Conservation (phyloP, 2,329 filamentous ascomycete genomes). For the Colletotrichum magnum region DNA sequence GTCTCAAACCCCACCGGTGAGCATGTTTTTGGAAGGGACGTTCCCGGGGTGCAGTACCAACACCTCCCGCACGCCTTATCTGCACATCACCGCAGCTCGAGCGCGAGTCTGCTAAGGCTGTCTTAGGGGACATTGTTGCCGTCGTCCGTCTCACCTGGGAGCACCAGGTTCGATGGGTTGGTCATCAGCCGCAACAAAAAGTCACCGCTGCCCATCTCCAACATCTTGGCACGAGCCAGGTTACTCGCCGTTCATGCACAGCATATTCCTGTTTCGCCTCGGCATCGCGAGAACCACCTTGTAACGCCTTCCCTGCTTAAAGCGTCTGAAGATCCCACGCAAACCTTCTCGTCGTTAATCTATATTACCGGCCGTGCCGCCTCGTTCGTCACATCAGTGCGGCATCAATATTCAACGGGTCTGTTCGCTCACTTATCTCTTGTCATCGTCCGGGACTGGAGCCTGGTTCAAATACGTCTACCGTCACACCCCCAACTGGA, state of each 20-base stretch:
- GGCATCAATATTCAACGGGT: too few species aligned
- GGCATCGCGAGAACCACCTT: constrained; percentile 17
- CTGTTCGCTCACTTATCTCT: too few species aligned
- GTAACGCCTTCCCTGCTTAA: constrained; percentile 31
- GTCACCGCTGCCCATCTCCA: constrained; percentile 26
- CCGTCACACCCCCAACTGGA: constrained; percentile 1
- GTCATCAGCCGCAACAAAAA: constrained; percentile 27
- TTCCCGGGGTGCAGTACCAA: constrained; percentile 19
- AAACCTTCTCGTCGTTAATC: constrained; percentile 39
- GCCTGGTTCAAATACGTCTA: constrained; percentile 23
- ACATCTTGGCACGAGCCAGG: constrained; percentile 35
- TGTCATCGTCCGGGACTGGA: constrained; percentile 30
- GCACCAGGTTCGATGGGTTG: constrained; percentile 11
- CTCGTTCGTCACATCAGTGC: background rate
- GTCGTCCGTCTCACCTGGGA: constrained; percentile 9
- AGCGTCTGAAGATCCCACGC: constrained; percentile 42
- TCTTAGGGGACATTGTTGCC: constrained; percentile 11
- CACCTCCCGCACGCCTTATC: constrained; percentile 15
- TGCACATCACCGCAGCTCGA: background rate
- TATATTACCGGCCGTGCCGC: constrained; percentile 36
- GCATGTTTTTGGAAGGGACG: constrained; percentile 10
- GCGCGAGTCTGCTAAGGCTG: constrained; percentile 7
- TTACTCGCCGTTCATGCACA: constrained; percentile 37
- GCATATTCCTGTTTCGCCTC: constrained; percentile 38
- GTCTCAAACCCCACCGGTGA: constrained; percentile 31